Evolutionary conservation across 164 flowering plant species (phyloP).

Genomic region (Umbellularia californica): DNA sequence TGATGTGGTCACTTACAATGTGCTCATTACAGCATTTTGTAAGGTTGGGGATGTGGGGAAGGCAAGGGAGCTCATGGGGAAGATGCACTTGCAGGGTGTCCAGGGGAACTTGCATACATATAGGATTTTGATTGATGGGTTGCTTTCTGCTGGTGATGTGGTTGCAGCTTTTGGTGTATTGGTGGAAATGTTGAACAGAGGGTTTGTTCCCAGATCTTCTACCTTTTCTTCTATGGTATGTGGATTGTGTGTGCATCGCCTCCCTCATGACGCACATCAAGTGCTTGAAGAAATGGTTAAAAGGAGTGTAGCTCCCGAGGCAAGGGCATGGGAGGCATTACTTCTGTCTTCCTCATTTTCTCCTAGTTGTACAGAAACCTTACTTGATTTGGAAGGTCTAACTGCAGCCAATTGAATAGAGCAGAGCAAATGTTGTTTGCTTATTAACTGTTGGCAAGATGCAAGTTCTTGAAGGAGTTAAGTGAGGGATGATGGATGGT

Average conservation of each 20-base stretch:
- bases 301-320: constrained; percentile 34
- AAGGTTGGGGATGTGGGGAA: constrained; percentile 35
- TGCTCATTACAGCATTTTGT: constrained; percentile 32
- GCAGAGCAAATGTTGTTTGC: background rate
- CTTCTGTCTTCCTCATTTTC: constrained; percentile 6
- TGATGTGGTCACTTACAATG: constrained; percentile 49
- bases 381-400: background rate
- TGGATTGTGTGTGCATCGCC: constrained; percentile 33
- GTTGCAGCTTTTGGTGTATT: constrained; percentile 41
- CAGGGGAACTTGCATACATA: constrained; percentile 33
- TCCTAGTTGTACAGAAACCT: background rate
- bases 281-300: constrained; percentile 30
- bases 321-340: constrained; percentile 46
- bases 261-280: constrained; percentile 31
- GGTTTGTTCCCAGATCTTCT: constrained; percentile 22
- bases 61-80: constrained; percentile 32
- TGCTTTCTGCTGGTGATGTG: constrained; percentile 36
- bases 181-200: constrained; percentile 39
- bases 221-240: constrained; percentile 39
- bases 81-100: constrained; percentile 51
- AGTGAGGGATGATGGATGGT: background rate
- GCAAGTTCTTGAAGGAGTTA: background rate
- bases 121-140: constrained; percentile 44
- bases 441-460: background rate
- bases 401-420: background rate